Evolutionary conservation across 108 stramenopile genomes (phyloP).

Genomic region (Schizochytrium sp.): DNA sequence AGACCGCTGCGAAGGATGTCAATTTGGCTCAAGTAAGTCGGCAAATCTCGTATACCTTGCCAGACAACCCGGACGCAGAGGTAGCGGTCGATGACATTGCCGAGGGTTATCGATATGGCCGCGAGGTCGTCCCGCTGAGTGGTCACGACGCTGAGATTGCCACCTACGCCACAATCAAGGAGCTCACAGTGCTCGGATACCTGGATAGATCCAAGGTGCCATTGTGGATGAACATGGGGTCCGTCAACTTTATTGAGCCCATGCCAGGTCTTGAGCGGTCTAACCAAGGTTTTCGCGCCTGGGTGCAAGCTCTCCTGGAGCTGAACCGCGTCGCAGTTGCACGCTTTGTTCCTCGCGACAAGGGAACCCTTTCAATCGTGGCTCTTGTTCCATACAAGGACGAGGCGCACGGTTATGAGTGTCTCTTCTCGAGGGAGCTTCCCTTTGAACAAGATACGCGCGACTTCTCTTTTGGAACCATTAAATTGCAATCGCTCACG

Average conservation of each 20-base stretch:
- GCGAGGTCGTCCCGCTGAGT: background rate
- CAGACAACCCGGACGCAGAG: background rate
- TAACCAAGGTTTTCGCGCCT: background rate
- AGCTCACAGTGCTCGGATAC: background rate
- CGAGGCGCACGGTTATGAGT: background rate
- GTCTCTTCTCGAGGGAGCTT: background rate
- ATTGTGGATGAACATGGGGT: background rate
- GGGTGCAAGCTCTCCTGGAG: background rate
- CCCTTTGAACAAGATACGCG: background rate
- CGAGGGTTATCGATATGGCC: background rate
- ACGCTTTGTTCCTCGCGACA: background rate
- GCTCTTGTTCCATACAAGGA: background rate
- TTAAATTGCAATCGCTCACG: background rate
- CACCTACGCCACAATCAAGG: background rate
- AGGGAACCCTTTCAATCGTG: background rate
- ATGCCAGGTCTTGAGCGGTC: background rate
- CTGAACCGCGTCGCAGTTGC: background rate
- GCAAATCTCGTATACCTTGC: background rate
- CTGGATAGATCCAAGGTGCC: background rate
- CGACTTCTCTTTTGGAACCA: background rate
- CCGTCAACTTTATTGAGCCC: background rate
- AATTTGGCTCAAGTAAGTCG: background rate
- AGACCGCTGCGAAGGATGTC: background rate
- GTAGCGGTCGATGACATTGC: background rate
- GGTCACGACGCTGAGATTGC: background rate